These are phyloP conservation scores for Fusarium albidum DNA, from an alignment of 2,329 filamentous ascomycete genomes.

Conservation along the genomic window DNA sequence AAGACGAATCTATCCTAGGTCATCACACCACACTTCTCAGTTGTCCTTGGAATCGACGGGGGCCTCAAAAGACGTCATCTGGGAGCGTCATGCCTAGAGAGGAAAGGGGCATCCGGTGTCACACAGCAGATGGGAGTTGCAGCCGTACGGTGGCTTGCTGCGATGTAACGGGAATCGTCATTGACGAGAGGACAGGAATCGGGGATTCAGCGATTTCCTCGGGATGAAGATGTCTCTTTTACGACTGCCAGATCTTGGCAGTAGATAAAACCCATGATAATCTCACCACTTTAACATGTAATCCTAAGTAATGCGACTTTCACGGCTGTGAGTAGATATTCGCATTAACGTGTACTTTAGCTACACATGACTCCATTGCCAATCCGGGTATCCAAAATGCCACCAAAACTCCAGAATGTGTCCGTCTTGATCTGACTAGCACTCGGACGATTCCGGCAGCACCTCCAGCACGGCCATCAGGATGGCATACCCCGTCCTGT, in stretches of 20 bases:
- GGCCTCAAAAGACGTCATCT: conserved; percentile 29
- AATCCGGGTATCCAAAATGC: no score
- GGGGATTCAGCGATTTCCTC: background rate
- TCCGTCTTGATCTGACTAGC: background rate
- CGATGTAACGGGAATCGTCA: conserved; percentile 25
- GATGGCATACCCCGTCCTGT: conserved; percentile 45
- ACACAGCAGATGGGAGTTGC: conserved; percentile 5
- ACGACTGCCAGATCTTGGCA: no score
- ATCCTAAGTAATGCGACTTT: conserved; percentile 15
- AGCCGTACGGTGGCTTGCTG: background rate
- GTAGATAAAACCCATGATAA: no score
- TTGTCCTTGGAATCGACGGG: conserved; percentile 3
- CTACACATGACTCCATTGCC: background rate
- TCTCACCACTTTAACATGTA: conserved; percentile 1
- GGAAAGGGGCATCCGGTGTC: background rate
- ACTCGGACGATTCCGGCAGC: conserved; percentile 30
- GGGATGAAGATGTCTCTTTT: no score
- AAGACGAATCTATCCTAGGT: conserved; percentile 11
- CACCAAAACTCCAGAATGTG: background rate
- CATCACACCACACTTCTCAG: conserved; percentile 4
- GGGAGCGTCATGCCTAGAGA: background rate
- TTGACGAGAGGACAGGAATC: background rate
- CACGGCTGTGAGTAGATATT: conserved; percentile 15
- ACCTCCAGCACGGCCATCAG: conserved; percentile 40
- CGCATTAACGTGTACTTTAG: conserved; percentile 5